Evolutionary conservation across 2,329 filamentous ascomycete species (phyloP), one percentile per base, ranked within the genome.

Genomic region (Sporothrix euskadiensis): DNA sequence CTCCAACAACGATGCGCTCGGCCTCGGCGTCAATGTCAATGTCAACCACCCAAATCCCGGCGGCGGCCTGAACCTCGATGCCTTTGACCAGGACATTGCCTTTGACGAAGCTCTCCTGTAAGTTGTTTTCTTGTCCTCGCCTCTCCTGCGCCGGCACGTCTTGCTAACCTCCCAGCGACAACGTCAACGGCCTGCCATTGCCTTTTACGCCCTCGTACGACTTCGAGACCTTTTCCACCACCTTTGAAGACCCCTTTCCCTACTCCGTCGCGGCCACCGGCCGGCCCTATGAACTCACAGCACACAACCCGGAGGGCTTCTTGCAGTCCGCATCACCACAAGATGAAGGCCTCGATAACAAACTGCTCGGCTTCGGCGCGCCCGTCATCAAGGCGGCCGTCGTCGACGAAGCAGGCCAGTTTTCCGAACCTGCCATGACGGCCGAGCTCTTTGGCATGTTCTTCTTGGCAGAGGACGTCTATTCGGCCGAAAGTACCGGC

Each of bases 361-460:
- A 94, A 81, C 86, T 94, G 32, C 86, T 94, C n/a, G 88, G 91
- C 78, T 94, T 94, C 82, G 91, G 90, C 0, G 84, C 88, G 12
- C 88, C 90, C 0, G 83, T 87, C 44, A 84, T 89, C 78, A 89
- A 87, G 76, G 84, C 86, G 49, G 86, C 87, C 4, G 83, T 93
- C 8, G 81, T 94, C 68, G 91, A 93, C 77, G 91, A 91, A 75
- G 82, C 85, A 7, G 90, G 88, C 71, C 86, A 90, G 69, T 85
- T 88, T 74, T 87, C 88, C 41, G 89, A 92, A 72, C 84, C 92
- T 12, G 85, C 83, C 77, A 90, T 94, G 85, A 87, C 87, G 30
- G 92, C 92, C 73, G 92, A 95, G 82, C 84, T 95, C 14, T 92
- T 94, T 78, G 92, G 92, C 86, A 94, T 95, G 92, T 95, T 95